Percentiles rank a stretch among this genome's conserved stretches.
Conservation (phyloP, 148 eudicot genomes). For the Chenopodium album region DNA sequence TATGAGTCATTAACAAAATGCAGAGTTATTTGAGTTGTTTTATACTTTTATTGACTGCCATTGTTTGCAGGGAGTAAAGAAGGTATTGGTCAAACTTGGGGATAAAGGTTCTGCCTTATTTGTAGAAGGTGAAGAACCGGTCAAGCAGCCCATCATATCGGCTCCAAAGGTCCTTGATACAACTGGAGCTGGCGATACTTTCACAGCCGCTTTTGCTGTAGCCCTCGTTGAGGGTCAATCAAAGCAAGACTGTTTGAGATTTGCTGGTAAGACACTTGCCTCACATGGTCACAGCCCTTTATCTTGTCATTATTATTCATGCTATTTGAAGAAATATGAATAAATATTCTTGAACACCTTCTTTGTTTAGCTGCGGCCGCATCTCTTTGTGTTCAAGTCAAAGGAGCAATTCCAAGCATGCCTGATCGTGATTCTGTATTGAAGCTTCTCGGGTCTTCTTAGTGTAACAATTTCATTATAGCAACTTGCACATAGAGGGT, state of each 20-base stretch:
- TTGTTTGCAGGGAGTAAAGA: constrained; percentile 61
- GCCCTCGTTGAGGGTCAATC: constrained; percentile 86
- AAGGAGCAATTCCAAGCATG: constrained; percentile 99
- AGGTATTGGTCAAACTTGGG: constrained; percentile 87
- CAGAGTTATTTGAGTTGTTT: background rate
- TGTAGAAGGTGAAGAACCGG: constrained; percentile 69
- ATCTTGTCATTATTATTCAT: background rate
- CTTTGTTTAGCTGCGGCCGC: constrained; percentile 88
- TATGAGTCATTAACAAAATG: no score
- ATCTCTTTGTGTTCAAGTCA: constrained; percentile 92
- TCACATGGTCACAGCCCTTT: background rate
- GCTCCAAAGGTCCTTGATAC: constrained; percentile 80
- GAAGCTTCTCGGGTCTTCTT: constrained; percentile 49
- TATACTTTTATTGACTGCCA: background rate
- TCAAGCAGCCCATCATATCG: constrained; percentile 60
- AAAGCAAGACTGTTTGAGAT: constrained; percentile 70
- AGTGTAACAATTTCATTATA: constrained; percentile 10
- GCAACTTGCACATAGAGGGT: constrained; percentile 24
- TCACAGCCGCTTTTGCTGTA: constrained; percentile 92
- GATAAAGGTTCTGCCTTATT: constrained; percentile 85
- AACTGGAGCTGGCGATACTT: constrained; percentile 95
- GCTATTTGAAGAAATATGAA: background rate
- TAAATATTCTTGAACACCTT: background rate
- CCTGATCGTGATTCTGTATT: constrained; percentile 74
- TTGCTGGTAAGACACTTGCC: constrained; percentile 61